Percentiles rank a stretch among this genome's conserved stretches.
These are phyloP conservation scores for Chlamydomonas sphaeroides DNA, from an alignment of 139 green algal species.

Conservation along the genomic window DNA sequence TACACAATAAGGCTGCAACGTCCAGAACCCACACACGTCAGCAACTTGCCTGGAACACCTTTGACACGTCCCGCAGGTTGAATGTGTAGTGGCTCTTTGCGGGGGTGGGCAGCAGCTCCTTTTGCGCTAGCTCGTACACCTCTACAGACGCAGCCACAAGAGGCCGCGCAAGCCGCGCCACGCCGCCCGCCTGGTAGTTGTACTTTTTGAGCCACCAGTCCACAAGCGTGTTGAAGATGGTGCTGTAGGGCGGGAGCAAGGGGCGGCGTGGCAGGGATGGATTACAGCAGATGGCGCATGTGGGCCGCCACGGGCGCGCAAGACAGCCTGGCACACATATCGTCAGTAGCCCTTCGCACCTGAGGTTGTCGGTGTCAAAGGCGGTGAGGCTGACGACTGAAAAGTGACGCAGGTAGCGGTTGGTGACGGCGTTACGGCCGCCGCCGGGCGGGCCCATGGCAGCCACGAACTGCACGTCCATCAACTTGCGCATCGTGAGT, in stretches of 20 bases:
- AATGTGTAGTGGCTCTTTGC: conserved; percentile 85
- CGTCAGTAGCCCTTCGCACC: neutral
- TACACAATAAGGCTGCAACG: neutral
- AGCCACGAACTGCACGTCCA: conserved; percentile 74
- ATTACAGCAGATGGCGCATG: too few species aligned
- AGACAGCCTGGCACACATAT: too few species aligned
- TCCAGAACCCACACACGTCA: neutral
- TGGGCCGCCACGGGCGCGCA: too few species aligned
- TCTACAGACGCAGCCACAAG: conserved; percentile 74
- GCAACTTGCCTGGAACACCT: conserved; percentile 71
- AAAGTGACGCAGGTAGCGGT: conserved; percentile 76
- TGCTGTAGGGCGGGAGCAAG: conserved; percentile 25
- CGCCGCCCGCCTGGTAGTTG: conserved; percentile 59
- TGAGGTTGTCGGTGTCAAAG: conserved; percentile 75
- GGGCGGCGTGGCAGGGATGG: neutral
- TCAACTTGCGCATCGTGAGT: conserved; percentile 63
- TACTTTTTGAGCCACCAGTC: conserved; percentile 77
- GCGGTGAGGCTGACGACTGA: conserved; percentile 67
- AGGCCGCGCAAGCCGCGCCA: conserved; percentile 53
- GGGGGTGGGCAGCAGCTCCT: conserved; percentile 76
- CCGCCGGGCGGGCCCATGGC: conserved; percentile 81
- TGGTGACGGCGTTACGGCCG: conserved; percentile 76
- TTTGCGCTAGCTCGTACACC: conserved; percentile 68
- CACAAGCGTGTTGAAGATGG: conserved; percentile 74
- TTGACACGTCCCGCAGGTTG: conserved; percentile 81